Conservation (phyloP, 164 flowering plant genomes). For the Aristolochia californica region DNA sequence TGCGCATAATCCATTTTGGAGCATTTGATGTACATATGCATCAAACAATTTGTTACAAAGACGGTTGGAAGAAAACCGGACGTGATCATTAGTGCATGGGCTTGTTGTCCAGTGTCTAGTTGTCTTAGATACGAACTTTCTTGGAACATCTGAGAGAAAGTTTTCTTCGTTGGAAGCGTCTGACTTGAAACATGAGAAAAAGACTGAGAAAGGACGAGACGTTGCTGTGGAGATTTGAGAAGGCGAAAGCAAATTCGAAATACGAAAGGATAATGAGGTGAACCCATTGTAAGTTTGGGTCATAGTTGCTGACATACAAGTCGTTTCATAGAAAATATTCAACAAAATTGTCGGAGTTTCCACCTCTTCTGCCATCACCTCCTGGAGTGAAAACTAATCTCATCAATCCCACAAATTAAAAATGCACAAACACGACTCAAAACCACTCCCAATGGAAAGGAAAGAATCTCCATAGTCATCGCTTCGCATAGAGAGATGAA, state of each 20-base stretch:
- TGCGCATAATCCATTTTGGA: slow-evolving; percentile 28
- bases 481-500: too few species aligned
- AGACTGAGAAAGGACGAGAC: slow-evolving; percentile 7
- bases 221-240: slow-evolving; percentile 5
- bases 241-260: neutral
- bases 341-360: too few species aligned
- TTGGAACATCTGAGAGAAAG: slow-evolving; percentile 54
- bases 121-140: slow-evolving; percentile 33
- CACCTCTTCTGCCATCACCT: too few species aligned
- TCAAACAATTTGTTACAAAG: slow-evolving; percentile 66
- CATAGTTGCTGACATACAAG: too few species aligned
- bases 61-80: slow-evolving; percentile 58
- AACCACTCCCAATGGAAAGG: too few species aligned
- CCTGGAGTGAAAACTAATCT: too few species aligned
- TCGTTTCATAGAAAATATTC: too few species aligned
- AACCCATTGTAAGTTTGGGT: too few species aligned
- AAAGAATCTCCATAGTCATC: too few species aligned
- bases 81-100: slow-evolving; percentile 53
- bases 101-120: slow-evolving; percentile 41
- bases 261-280: too few species aligned
- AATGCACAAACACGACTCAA: too few species aligned
- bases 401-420: too few species aligned
- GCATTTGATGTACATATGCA: slow-evolving; percentile 53
- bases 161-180: slow-evolving; percentile 13
- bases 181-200: slow-evolving; percentile 10